phyloP scores from a whole-genome alignment of 192 early-diverging fungal genomes.

The Entomortierella beljakovae region DNA sequence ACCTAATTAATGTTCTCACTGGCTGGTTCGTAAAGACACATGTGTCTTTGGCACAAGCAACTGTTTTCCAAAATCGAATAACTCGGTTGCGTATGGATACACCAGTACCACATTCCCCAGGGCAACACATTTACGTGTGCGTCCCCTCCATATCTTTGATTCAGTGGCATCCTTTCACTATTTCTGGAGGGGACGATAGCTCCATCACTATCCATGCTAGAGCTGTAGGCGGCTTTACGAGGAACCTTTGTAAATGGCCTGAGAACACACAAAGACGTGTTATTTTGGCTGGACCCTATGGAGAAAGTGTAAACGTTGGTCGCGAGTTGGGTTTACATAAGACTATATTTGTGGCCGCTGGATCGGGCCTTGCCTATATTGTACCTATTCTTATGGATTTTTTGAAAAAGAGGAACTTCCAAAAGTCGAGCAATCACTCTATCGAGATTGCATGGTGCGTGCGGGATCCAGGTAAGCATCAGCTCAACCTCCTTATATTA shows the following conservation, averaged over 20 bases:
- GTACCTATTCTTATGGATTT: conserved; percentile 56
- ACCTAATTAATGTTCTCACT: conserved; percentile 56
- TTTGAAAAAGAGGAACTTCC: conserved; percentile 4
- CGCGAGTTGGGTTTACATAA: conserved; percentile 14
- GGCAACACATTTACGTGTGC: conserved; percentile 61
- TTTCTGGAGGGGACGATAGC: conserved; percentile 41
- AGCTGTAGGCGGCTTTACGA: conserved; percentile 58
- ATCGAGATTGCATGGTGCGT: conserved; percentile 44
- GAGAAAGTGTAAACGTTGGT: conserved; percentile 22
- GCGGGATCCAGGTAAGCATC: conserved; percentile 40
- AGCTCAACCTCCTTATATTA: neutral
- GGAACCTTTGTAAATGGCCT: conserved; percentile 43
- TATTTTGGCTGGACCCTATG: conserved; percentile 61
- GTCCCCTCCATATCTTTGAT: conserved; percentile 61
- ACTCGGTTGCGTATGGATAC: conserved; percentile 49
- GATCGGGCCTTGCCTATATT: conserved; percentile 60
- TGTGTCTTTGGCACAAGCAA: conserved; percentile 46
- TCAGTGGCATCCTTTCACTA: conserved; percentile 69
- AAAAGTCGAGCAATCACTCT: neutral
- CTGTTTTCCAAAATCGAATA: conserved; percentile 44
- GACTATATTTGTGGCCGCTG: conserved; percentile 55
- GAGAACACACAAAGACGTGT: conserved; percentile 45
- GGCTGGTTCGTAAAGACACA: conserved; percentile 59
- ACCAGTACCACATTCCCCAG: conserved; percentile 46
- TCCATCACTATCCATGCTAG: conserved; percentile 52